Conservation (phyloP, 2,329 filamentous ascomycete species). For the Trichoderma aggressivum region DNA sequence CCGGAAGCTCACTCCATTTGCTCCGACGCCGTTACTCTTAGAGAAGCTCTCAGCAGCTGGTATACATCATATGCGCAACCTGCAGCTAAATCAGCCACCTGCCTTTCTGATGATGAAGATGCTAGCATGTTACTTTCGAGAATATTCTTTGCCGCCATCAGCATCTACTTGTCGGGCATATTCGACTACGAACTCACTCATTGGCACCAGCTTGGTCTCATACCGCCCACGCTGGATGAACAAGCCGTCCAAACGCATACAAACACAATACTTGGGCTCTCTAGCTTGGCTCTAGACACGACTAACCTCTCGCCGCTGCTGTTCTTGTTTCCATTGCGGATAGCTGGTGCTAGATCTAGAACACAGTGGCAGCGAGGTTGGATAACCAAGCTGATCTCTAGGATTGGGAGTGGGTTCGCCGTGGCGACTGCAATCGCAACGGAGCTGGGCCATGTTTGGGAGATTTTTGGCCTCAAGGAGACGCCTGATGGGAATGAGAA, state of each 20-base stretch:
- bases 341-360: slow-evolving; percentile 33
- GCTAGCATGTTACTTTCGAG: slow-evolving; percentile 24
- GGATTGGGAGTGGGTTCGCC: slow-evolving; percentile 25
- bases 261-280: slow-evolving; percentile 25
- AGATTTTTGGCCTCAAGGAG: background rate
- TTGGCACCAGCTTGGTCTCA: slow-evolving; percentile 28
- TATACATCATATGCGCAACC: slow-evolving; percentile 13
- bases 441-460: slow-evolving; percentile 26
- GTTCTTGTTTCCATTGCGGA: slow-evolving; percentile 34
- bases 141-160: slow-evolving; percentile 32
- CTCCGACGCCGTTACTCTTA: background rate
- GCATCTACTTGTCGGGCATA: slow-evolving; percentile 37
- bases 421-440: slow-evolving; percentile 27
- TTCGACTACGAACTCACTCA: slow-evolving; percentile 35
- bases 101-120: background rate
- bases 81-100: background rate
- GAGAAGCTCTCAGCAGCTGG: slow-evolving; percentile 21
- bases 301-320: slow-evolving; percentile 32
- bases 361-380: slow-evolving; percentile 24
- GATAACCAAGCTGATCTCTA: slow-evolving; percentile 23
- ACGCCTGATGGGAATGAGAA: background rate
- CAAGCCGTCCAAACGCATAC: slow-evolving; percentile 26
- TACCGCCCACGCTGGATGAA: slow-evolving; percentile 25
- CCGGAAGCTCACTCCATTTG: background rate
- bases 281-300: slow-evolving; percentile 18